Evolutionary conservation across 108 stramenopile genomes (phyloP).

Genomic region (Craspedostauros australis): DNA sequence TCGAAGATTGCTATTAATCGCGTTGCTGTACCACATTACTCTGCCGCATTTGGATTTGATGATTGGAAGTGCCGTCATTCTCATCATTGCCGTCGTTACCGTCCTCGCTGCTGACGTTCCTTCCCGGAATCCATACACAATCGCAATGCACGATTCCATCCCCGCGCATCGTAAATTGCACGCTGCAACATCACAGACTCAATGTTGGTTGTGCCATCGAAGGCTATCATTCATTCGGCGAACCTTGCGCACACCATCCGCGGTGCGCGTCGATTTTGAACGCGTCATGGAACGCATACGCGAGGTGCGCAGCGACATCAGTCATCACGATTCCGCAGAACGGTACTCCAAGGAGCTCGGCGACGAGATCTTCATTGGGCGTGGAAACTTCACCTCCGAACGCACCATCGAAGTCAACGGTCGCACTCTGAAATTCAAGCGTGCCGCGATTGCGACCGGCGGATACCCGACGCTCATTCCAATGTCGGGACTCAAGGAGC

Average conservation of each 20-base stretch:
- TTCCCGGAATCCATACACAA: too few species aligned
- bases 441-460: conserved; percentile 80
- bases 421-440: conserved; percentile 48
- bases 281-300: conserved; percentile 82
- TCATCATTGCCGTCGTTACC: too few species aligned
- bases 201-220: conserved; percentile 89
- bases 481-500: conserved; percentile 49
- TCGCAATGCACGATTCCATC: too few species aligned
- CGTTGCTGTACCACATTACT: neutral
- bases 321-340: conserved; percentile 75
- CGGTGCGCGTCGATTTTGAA: conserved; percentile 75
- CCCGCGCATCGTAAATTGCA: too few species aligned
- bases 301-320: conserved; percentile 60
- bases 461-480: conserved; percentile 68
- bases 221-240: conserved; percentile 76
- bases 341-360: conserved; percentile 63
- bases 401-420: conserved; percentile 55
- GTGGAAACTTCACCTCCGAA: conserved; percentile 44
- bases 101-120: too few species aligned
- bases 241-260: conserved; percentile 42
- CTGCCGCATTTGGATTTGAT: neutral
- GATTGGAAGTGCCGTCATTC: too few species aligned
- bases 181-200: too few species aligned
- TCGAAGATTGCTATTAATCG: too few species aligned
- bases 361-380: conserved; percentile 55